Evolutionary conservation across 768 basidiomycete genomes (phyloP), one percentile per base, ranked within the genome.

Genomic region (Chalciporus pseudorubinellus): DNA sequence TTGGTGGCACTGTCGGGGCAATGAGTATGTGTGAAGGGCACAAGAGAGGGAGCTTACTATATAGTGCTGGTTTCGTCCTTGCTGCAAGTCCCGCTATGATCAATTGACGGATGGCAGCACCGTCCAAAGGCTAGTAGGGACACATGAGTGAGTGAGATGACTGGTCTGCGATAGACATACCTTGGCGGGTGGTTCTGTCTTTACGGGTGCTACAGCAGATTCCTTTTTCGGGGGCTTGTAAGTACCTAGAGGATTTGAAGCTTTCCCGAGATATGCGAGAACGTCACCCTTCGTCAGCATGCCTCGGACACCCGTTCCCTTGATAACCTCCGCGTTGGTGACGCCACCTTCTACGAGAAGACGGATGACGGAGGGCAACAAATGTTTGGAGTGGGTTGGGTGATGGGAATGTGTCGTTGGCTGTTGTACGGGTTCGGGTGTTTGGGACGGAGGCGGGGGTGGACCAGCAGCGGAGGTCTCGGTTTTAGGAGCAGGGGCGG

Each of bases 231-330:
- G 57, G 57, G 75, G 75, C 65, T 85, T 86, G 71, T 77, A 89
- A 3, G 89, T 88, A 33, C 92, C 92, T 18, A 78, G 74, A 1
- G 92, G 89, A 31, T 78, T 76, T 11, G 85, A 85, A 18, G 93
- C 89, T 69, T 85, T 85, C 18, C 95, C 95, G 6, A 97, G 76
- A 70, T 83, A 85, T 3, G 91, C 74, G 24, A 99, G 78, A 1
- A 98, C 86, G 64, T 99, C 95, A 11, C 97, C 97, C 69, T 98
- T 98, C 43, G 95, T 98, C 53, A 98, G 69, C 87, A 94, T 95
- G 13, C 97, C 95, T 33, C 89, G 80, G 46, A 90, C 76, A 44
- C 95, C 95, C 3, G 93, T 95, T 6, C 89, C 94, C 56, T 85
- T 87, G 66, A 99, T 89, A 49, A 76, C 74, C 46, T 81, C 80